Percentiles rank a stretch among this genome's conserved stretches.
Conservation (phyloP, 306 rosid genomes). For the Begonia peltatifolia region DNA sequence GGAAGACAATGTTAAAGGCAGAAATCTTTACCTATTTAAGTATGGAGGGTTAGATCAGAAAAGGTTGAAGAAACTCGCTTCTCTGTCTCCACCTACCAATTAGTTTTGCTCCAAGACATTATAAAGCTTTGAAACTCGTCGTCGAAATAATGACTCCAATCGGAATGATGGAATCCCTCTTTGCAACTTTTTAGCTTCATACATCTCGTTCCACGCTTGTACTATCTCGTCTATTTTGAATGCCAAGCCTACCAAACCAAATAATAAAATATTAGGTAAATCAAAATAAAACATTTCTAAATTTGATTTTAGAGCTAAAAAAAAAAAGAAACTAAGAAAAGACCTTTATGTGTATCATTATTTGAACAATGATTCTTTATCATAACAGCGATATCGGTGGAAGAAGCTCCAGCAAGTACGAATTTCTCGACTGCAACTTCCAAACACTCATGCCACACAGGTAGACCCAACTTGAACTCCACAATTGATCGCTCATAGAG, state of each 20-base stretch:
- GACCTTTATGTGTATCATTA: constrained; percentile 46
- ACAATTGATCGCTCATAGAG: constrained; percentile 70
- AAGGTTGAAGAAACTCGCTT: background rate
- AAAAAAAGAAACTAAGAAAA: background rate
- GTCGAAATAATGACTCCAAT: constrained; percentile 63
- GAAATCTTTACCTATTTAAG: too few relatives aligned
- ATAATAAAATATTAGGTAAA: background rate
- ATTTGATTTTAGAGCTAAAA: background rate
- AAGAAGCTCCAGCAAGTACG: constrained; percentile 76
- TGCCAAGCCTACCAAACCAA: constrained; percentile 36
- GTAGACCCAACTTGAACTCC: constrained; percentile 62
- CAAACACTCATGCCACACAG: constrained; percentile 61
- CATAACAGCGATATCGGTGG: constrained; percentile 67
- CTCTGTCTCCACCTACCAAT: constrained; percentile 3
- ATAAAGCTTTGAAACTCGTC: constrained; percentile 53
- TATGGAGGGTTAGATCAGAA: too few relatives aligned
- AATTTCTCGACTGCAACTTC: constrained; percentile 70
- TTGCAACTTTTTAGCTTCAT: constrained; percentile 65
- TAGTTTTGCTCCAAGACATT: constrained; percentile 56
- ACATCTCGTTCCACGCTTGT: constrained; percentile 84
- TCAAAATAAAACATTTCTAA: background rate
- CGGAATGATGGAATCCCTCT: constrained; percentile 69
- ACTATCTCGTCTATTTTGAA: constrained; percentile 78
- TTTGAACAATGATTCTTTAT: constrained; percentile 79
- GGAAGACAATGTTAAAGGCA: too few relatives aligned